These are phyloP conservation scores for Trichoderma parareesei DNA, from an alignment of 495 filamentous ascomycete species.

Conservation along the genomic window DNA sequence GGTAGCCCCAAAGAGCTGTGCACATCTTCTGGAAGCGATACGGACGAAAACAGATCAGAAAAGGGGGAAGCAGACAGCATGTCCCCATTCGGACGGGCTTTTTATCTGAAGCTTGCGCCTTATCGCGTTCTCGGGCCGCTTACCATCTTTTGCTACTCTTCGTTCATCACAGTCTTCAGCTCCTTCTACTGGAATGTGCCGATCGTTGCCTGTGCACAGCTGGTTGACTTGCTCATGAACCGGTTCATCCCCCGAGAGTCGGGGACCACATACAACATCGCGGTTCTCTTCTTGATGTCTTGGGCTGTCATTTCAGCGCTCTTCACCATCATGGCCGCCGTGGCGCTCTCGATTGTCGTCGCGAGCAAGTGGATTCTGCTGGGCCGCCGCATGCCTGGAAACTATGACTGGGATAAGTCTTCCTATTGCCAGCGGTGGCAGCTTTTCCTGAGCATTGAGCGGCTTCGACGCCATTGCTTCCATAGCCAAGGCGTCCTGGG, in stretches of 20 bases:
- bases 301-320: slow-evolving; percentile 21
- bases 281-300: slow-evolving; percentile 20
- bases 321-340: slow-evolving; percentile 23
- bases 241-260: neutral
- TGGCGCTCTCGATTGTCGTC: slow-evolving; percentile 29
- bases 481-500: slow-evolving; percentile 33
- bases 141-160: slow-evolving; percentile 34
- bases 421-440: slow-evolving; percentile 32
- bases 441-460: slow-evolving; percentile 34
- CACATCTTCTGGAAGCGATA: slow-evolving; percentile 1
- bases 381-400: slow-evolving; percentile 33
- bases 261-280: neutral
- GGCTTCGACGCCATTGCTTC: slow-evolving; percentile 34
- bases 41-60: neutral
- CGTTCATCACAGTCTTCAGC: slow-evolving; percentile 23
- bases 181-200: slow-evolving; percentile 34
- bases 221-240: slow-evolving; percentile 15
- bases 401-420: slow-evolving; percentile 37
- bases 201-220: slow-evolving; percentile 16
- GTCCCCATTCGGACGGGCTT: slow-evolving; percentile 36
- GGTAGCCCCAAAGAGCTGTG: neutral
- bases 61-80: slow-evolving; percentile 7
- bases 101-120: slow-evolving; percentile 31
- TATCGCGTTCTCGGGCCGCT: slow-evolving; percentile 32
- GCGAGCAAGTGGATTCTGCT: slow-evolving; percentile 34